Conservation (phyloP, 2,329 filamentous ascomycete species). For the Zymoseptoria pseudotritici region DNA sequence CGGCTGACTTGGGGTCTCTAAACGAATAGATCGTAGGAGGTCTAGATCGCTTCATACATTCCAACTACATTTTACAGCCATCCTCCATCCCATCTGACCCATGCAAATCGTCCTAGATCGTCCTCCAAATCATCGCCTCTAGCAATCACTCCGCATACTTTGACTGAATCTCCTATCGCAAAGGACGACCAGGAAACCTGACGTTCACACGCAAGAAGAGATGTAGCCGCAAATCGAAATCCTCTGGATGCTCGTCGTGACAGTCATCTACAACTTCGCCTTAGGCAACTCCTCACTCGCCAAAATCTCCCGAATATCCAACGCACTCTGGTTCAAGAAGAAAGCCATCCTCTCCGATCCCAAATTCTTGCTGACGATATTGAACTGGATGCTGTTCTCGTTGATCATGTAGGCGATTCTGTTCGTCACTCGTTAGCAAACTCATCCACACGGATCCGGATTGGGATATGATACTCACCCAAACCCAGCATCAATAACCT, state of each 20-base stretch:
- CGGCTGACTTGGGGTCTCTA: too few relatives aligned
- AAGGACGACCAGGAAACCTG: too few relatives aligned
- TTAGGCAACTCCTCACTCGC: slow-evolving; percentile 50
- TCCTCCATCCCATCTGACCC: too few relatives aligned
- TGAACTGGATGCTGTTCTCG: slow-evolving; percentile 97
- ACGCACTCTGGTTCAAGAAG: slow-evolving; percentile 88
- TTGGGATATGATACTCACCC: slow-evolving; percentile 43
- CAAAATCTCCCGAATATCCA: slow-evolving; percentile 81
- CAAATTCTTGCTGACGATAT: slow-evolving; percentile 88
- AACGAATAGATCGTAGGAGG: too few relatives aligned
- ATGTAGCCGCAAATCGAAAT: too few relatives aligned
- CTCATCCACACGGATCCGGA: not conserved
- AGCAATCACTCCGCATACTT: too few relatives aligned
- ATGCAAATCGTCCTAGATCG: too few relatives aligned
- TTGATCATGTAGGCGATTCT: slow-evolving; percentile 98
- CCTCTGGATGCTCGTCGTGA: too few relatives aligned
- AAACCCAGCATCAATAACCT: slow-evolving; percentile 92
- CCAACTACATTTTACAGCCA: too few relatives aligned
- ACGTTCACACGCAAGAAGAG: too few relatives aligned
- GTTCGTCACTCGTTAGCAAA: slow-evolving; percentile 17
- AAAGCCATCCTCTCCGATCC: slow-evolving; percentile 91
- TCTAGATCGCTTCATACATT: not conserved
- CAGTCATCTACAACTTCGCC: slow-evolving; percentile 3
- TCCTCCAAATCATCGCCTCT: too few relatives aligned
- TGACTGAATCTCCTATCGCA: too few relatives aligned